Percentiles rank a stretch among this genome's conserved stretches.
phyloP scores from a whole-genome alignment of 139 green algal genomes.

The Picochlorum sp. region DNA sequence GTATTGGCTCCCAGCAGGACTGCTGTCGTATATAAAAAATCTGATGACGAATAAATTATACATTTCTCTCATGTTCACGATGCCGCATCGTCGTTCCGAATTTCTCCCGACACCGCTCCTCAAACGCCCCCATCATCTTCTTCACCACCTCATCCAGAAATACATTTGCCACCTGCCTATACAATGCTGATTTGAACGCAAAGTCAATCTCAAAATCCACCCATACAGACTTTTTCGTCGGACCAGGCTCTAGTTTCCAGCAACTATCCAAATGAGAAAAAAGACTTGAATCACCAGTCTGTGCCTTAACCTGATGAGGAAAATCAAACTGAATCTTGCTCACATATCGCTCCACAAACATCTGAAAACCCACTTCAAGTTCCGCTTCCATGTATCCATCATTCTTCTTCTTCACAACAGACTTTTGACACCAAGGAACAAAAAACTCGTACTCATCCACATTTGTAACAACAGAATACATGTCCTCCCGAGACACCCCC shows the following conservation, averaged over 20 bases:
- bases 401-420: constrained; percentile 26
- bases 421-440: constrained; percentile 80
- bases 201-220: constrained; percentile 83
- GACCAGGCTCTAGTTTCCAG: constrained; percentile 69
- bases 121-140: constrained; percentile 80
- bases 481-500: constrained; percentile 61
- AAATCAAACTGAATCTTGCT: constrained; percentile 56
- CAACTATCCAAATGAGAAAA: constrained; percentile 77
- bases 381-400: constrained; percentile 74
- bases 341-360: constrained; percentile 74
- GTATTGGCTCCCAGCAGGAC: constrained; percentile 53
- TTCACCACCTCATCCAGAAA: constrained; percentile 76
- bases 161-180: constrained; percentile 53
- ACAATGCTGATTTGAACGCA: constrained; percentile 75
- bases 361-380: constrained; percentile 86
- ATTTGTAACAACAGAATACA: constrained; percentile 74
- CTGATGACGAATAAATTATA: constrained; percentile 9
- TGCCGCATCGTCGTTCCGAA: not conserved
- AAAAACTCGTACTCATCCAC: constrained; percentile 82
- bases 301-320: constrained; percentile 36
- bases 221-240: constrained; percentile 49
- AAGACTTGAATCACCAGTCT: constrained; percentile 54
- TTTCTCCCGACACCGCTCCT: constrained; percentile 31
- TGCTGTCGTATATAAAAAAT: constrained; percentile 46
- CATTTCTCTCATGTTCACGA: not conserved